Evolutionary conservation across 371 early-diverging fungal species (phyloP).

Genomic region (Coemansia sp.): DNA sequence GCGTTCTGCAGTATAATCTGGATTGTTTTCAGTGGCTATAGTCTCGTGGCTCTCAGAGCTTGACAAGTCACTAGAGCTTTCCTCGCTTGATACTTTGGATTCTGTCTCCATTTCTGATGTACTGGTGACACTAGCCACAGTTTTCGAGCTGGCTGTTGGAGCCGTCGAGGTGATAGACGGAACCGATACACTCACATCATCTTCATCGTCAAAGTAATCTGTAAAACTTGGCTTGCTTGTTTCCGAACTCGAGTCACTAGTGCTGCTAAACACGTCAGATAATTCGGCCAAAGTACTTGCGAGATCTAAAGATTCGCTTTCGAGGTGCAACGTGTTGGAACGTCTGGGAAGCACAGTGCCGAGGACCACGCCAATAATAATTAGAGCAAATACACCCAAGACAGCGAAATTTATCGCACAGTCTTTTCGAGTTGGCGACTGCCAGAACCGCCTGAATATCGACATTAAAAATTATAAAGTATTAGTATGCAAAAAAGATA

Average conservation of each 20-base stretch:
- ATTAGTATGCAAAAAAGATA: neutral
- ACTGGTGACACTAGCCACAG: neutral
- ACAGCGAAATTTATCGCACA: neutral
- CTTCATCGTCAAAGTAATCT: neutral
- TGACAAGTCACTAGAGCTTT: neutral
- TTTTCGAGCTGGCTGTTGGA: neutral
- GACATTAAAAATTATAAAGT: neutral
- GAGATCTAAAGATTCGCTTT: neutral
- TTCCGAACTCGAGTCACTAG: neutral
- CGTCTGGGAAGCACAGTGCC: slow-evolving; percentile 2
- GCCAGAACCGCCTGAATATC: neutral
- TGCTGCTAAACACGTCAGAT: neutral
- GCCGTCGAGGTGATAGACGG: neutral
- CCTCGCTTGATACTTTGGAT: neutral
- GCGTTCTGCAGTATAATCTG: neutral
- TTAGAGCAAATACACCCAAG: neutral
- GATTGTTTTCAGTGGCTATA: neutral
- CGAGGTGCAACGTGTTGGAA: neutral
- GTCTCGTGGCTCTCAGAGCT: neutral
- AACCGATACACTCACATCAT: neutral
- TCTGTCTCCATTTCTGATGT: neutral
- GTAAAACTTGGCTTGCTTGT: neutral
- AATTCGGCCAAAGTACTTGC: neutral
- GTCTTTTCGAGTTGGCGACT: neutral
- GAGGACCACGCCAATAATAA: slow-evolving; percentile 1